A percentile compares a stretch with the other conserved stretches of the same genome.
phyloP scores from a whole-genome alignment of 345 rosid species.

The Aquilaria yunnanensis region DNA sequence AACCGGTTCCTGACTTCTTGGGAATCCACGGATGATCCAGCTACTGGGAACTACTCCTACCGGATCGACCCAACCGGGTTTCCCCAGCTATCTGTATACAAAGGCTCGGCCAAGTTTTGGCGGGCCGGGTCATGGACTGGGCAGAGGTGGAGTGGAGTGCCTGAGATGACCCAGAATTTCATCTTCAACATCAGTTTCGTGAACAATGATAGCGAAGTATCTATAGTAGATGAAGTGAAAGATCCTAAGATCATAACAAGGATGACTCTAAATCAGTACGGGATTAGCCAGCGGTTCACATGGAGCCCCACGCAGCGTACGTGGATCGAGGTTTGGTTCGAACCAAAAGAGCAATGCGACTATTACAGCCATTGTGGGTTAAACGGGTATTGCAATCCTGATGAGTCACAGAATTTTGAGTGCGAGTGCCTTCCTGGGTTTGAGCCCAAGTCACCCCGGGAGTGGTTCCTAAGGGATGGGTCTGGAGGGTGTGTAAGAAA shows the following conservation, averaged over 20 bases:
- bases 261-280: conserved; percentile 46
- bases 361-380: conserved; percentile 48
- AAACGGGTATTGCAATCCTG: conserved; percentile 36
- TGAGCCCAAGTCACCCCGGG: conserved; percentile 37
- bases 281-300: conserved; percentile 31
- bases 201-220: conserved; percentile 27
- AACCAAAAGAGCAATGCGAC: conserved; percentile 65
- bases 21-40: conserved; percentile 50
- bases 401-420: conserved; percentile 20
- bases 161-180: conserved; percentile 34
- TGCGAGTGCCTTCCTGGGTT: conserved; percentile 65
- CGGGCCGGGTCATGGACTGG: conserved; percentile 65
- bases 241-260: conserved; percentile 33
- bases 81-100: conserved; percentile 42
- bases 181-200: conserved; percentile 30
- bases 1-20: conserved; percentile 41
- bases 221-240: conserved; percentile 19
- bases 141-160: conserved; percentile 61
- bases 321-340: conserved; percentile 42
- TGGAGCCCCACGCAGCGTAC: conserved; percentile 34
- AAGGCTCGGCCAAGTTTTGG: conserved; percentile 29
- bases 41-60: conserved; percentile 33
- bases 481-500: conserved; percentile 48
- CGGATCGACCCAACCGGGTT: conserved; percentile 35
- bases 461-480: conserved; percentile 49